Evolutionary conservation across 2,329 filamentous ascomycete genomes (phyloP).

Genomic region (Pseudocercospora eumusae): DNA sequence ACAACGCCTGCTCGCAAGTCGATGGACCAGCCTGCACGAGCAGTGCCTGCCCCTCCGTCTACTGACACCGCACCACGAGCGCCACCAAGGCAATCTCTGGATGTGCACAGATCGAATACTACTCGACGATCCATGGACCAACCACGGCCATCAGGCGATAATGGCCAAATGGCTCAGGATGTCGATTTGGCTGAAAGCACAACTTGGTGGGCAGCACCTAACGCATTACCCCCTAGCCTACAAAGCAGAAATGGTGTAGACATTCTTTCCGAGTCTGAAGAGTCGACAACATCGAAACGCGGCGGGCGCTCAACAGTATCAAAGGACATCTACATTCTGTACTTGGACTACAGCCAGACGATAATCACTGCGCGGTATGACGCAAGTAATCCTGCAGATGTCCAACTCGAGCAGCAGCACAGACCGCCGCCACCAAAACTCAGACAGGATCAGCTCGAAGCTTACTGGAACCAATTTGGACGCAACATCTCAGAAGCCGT

Average conservation of each 20-base stretch:
- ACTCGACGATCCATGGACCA: slow-evolving; percentile 72
- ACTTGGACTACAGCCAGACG: slow-evolving; percentile 95
- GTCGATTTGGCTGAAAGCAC: slow-evolving; percentile 73
- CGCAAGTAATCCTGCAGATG: slow-evolving; percentile 69
- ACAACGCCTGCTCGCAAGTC: slow-evolving; percentile 44
- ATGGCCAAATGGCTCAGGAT: slow-evolving; percentile 84
- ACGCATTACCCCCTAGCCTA: slow-evolving; percentile 76
- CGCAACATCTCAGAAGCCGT: slow-evolving; percentile 72
- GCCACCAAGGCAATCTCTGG: slow-evolving; percentile 54
- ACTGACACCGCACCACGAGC: slow-evolving; percentile 44
- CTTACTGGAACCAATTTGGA: slow-evolving; percentile 79
- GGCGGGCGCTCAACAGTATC: slow-evolving; percentile 71
- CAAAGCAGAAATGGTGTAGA: slow-evolving; percentile 75
- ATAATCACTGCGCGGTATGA: slow-evolving; percentile 81
- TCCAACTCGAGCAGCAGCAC: slow-evolving; percentile 79
- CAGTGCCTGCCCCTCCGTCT: slow-evolving; percentile 49
- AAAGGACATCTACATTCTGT: slow-evolving; percentile 84
- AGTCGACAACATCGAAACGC: slow-evolving; percentile 68
- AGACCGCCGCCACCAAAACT: slow-evolving; percentile 77
- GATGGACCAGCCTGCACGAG: slow-evolving; percentile 41
- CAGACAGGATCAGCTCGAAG: slow-evolving; percentile 90
- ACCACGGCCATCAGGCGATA: slow-evolving; percentile 68
- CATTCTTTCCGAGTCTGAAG: slow-evolving; percentile 78
- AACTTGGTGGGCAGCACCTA: slow-evolving; percentile 85
- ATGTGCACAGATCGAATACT: slow-evolving; percentile 58